Percentiles rank a stretch among this genome's conserved stretches.
phyloP scores from a whole-genome alignment of 768 basidiomycete genomes.

The Mycena venus region DNA sequence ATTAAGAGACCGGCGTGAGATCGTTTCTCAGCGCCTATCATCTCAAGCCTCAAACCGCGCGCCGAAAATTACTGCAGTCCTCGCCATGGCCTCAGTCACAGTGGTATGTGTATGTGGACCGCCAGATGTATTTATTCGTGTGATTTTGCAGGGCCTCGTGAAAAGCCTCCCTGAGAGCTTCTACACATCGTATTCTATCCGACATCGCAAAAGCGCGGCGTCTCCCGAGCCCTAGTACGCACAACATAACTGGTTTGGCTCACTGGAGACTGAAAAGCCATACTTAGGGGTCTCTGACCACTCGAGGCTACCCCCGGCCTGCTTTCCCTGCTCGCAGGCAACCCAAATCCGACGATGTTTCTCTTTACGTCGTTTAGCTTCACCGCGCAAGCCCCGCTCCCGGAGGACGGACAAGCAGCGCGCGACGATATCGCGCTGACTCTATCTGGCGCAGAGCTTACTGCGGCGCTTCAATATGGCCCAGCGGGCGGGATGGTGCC shows the following conservation, averaged over 20 bases:
- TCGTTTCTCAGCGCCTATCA: no score
- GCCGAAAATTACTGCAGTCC: no score
- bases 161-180: constrained; percentile 63
- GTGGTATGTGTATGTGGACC: not conserved
- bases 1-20: no score
- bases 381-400: constrained; percentile 64
- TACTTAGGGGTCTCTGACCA: constrained; percentile 70
- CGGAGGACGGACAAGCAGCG: constrained; percentile 30
- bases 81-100: no score
- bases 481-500: constrained; percentile 76
- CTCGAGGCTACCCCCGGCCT: constrained; percentile 84
- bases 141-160: constrained; percentile 19
- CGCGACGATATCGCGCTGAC: constrained; percentile 62
- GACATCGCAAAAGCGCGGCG: constrained; percentile 70
- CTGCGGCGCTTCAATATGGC: constrained; percentile 82
- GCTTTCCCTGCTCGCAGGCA: constrained; percentile 89
- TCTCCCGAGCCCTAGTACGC: constrained; percentile 74
- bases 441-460: constrained; percentile 71
- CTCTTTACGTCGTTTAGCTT: constrained; percentile 88
- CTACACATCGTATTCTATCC: constrained; percentile 75
- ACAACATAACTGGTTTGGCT: not conserved
- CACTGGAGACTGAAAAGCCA: constrained; percentile 50
- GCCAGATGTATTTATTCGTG: not conserved
- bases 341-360: constrained; percentile 92
- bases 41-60: no score